phyloP scores from a whole-genome alignment of 164 flowering plant species.

The Nymphaea thermarum region DNA sequence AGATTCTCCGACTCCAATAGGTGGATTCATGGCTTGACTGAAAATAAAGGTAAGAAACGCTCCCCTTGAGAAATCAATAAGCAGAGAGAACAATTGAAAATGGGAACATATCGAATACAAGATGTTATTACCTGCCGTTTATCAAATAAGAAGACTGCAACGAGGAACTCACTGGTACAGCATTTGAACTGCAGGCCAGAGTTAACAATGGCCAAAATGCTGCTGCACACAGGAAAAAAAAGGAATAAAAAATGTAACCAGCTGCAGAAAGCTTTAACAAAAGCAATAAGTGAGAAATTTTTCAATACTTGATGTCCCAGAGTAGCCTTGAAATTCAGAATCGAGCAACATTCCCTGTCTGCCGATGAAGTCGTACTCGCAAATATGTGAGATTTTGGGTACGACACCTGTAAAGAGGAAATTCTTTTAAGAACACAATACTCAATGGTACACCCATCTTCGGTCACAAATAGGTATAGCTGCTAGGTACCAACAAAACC shows the following conservation, averaged over 20 bases:
- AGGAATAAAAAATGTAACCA: neutral
- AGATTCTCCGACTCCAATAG: conserved; percentile 37
- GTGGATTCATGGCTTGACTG: conserved; percentile 39
- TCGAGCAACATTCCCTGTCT: conserved; percentile 48
- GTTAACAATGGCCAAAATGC: conserved; percentile 62
- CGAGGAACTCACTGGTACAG: conserved; percentile 31
- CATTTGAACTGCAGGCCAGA: conserved; percentile 26
- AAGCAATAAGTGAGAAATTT: neutral
- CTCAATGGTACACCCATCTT: too few species aligned
- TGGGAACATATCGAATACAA: neutral
- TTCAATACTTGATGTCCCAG: conserved; percentile 36
- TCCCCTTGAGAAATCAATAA: neutral
- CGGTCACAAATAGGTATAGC: too few species aligned
- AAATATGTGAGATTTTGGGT: neutral
- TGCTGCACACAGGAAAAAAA: conserved; percentile 9
- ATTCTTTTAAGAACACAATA: too few species aligned
- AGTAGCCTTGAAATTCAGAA: conserved; percentile 36
- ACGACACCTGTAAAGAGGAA: neutral
- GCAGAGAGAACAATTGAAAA: neutral
- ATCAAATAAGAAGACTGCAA: conserved; percentile 39
- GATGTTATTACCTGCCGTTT: conserved; percentile 25
- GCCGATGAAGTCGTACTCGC: neutral
- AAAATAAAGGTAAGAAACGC: conserved; percentile 2
- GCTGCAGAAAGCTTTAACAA: neutral
- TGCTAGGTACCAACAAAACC: too few species aligned